Percentiles rank a stretch among this genome's conserved stretches.
phyloP scores from a whole-genome alignment of 108 stramenopile species.

The Discostella pseudostelligera region DNA sequence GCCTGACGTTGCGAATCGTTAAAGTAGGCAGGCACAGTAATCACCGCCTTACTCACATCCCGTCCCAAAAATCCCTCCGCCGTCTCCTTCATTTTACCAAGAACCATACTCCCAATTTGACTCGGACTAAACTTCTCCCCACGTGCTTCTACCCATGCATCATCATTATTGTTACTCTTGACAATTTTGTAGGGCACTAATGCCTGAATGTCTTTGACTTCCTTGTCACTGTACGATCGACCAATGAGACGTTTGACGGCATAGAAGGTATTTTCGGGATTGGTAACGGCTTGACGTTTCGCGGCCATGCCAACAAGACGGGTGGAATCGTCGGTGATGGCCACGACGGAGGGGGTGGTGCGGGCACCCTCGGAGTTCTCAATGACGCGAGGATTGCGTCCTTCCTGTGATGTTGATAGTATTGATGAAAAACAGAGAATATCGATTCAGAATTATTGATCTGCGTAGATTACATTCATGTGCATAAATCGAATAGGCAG shows the following conservation, averaged over 20 bases:
- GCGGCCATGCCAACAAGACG: constrained; percentile 97
- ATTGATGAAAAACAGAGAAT: background rate
- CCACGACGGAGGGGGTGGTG: constrained; percentile 98
- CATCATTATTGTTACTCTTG: constrained; percentile 87
- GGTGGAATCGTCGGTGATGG: constrained; percentile 86
- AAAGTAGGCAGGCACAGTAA: constrained; percentile 99
- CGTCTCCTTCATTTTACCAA: constrained; percentile 99
- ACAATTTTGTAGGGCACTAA: constrained; percentile 98
- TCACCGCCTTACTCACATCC: constrained; percentile 94
- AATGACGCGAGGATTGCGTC: constrained; percentile 96
- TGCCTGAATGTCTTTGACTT: constrained; percentile 89
- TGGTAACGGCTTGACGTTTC: constrained; percentile 98
- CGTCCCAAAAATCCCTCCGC: constrained; percentile 96
- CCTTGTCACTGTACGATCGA: constrained; percentile 85
- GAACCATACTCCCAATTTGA: constrained; percentile 98
- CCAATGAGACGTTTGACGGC: constrained; percentile 99
- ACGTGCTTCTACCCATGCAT: constrained; percentile 96
- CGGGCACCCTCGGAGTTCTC: constrained; percentile 99
- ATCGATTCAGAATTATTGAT: too few species aligned
- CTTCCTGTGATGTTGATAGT: constrained; percentile 66
- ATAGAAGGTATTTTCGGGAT: constrained; percentile 98
- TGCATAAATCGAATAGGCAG: too few species aligned
- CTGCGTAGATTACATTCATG: too few species aligned
- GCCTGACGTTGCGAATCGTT: constrained; percentile 98
- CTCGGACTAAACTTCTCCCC: constrained; percentile 95